Evolutionary conservation across 352 stramenopile genomes (phyloP), one percentile per base, ranked within the genome.

Genomic region (Globisporangium abappressorium): DNA sequence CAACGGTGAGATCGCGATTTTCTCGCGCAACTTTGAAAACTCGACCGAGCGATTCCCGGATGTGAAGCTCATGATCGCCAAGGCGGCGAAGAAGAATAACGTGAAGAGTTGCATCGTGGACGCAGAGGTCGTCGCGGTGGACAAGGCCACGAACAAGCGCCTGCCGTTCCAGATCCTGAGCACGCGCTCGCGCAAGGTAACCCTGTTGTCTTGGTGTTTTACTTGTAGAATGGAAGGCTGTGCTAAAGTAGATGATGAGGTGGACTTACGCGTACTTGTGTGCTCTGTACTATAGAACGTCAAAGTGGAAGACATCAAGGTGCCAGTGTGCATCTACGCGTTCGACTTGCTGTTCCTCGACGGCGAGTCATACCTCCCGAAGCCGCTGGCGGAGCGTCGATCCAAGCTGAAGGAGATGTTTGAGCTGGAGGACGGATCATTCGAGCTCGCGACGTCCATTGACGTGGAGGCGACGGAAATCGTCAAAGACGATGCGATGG

Each of bases 291-390:
- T 24, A 1, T 22, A 69, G 81, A 94, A 95, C 60, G 84, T 94
- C 30, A 91, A 90, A 66, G 70, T 93, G 22, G 81, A 96, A 64
- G 90, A 98, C 55, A 95, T 98, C 62, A 97, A 97, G 73, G 86
- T 97, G 2, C 84, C 81, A 26, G 88, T 97, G 26, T 94, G 91
- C 65, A 97, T 99, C 38, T 98, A 98, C 75, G 97, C 93, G 5
- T 99, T 99, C 76, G 98, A 99, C 82, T 77, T 99, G 62, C 96
- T 99, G 59, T 99, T 96, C 74, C 74, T 99, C 2, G 99, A 99
- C 72, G 97, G 97, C 41, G 77, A 93, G 73, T 98, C 93, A 28
- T 82, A 99, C 62, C 79, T 99, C 3, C 72, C 95, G 22, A 79
- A 91, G 24, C 78, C 93, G 2, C 78, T 99, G 9, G 67, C 81